These are phyloP conservation scores for Diaporthe capsici DNA, from an alignment of 2,329 filamentous ascomycete genomes.

Conservation along the genomic window DNA sequence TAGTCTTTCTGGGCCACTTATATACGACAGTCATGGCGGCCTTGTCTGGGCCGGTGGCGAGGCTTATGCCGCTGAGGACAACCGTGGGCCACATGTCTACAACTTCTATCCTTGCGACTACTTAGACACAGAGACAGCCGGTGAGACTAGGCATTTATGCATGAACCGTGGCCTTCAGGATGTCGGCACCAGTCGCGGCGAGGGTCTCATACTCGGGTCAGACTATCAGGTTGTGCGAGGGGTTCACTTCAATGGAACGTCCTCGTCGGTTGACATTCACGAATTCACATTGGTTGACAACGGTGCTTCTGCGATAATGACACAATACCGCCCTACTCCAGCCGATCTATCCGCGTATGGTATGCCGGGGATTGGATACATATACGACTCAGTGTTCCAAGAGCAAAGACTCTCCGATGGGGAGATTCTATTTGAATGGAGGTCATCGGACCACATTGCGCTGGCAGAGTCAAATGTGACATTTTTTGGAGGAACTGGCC, in stretches of 20 bases:
- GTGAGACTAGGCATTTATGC: neutral
- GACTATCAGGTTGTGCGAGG: constrained; percentile 6
- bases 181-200: neutral
- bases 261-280: constrained; percentile 18
- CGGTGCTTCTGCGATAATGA: constrained; percentile 22
- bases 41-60: constrained; percentile 20
- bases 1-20: neutral
- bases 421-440: constrained; percentile 19
- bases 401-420: constrained; percentile 3
- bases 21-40: neutral
- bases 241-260: neutral
- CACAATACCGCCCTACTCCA: constrained; percentile 12
- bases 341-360: neutral
- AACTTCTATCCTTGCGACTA: constrained; percentile 16
- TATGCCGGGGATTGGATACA: neutral
- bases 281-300: neutral
- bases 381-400: constrained; percentile 3
- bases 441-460: constrained; percentile 10
- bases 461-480: constrained; percentile 1
- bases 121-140: neutral
- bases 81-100: constrained; percentile 4
- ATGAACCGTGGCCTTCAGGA: constrained; percentile 12
- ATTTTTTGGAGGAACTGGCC: neutral
- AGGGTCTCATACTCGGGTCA: constrained; percentile 16
- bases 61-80: constrained; percentile 4